Conservation (phyloP, 2,329 filamentous ascomycete species). For the Paracoccidioides brasiliensis region DNA sequence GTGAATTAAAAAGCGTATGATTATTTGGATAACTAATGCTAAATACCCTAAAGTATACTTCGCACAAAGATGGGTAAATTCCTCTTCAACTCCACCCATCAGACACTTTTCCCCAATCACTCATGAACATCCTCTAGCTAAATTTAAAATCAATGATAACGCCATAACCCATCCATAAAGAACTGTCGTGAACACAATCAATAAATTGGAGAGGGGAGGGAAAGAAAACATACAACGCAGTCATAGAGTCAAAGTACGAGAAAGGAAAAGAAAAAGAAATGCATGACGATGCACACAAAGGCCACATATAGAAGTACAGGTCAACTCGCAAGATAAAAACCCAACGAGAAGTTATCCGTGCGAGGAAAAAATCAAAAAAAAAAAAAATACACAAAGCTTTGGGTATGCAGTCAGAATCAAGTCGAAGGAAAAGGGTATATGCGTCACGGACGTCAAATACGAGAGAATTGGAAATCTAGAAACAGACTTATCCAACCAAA, state of each 20-base stretch:
- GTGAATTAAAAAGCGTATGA: background rate
- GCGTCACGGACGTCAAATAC: constrained; percentile 2
- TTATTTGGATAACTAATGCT: background rate
- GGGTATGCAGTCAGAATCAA: background rate
- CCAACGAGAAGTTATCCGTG: background rate
- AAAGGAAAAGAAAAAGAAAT: background rate
- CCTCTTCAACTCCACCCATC: background rate
- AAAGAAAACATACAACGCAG: background rate
- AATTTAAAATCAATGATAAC: background rate
- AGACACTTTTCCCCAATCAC: background rate
- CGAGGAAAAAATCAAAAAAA: background rate
- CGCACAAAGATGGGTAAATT: background rate
- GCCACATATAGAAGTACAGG: background rate
- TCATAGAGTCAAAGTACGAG: background rate
- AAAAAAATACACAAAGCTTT: background rate
- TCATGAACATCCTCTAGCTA: background rate
- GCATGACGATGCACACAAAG: background rate
- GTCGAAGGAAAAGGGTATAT: background rate
- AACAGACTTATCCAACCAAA: background rate
- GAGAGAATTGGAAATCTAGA: background rate
- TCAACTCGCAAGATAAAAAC: background rate
- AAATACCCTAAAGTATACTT: background rate
- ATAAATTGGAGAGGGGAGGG: background rate
- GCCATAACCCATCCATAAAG: constrained; percentile 1
- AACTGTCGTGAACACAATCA: background rate